Evolutionary conservation across 805 yeast genomes (phyloP).

Genomic region (Suhomyces prunicola): DNA sequence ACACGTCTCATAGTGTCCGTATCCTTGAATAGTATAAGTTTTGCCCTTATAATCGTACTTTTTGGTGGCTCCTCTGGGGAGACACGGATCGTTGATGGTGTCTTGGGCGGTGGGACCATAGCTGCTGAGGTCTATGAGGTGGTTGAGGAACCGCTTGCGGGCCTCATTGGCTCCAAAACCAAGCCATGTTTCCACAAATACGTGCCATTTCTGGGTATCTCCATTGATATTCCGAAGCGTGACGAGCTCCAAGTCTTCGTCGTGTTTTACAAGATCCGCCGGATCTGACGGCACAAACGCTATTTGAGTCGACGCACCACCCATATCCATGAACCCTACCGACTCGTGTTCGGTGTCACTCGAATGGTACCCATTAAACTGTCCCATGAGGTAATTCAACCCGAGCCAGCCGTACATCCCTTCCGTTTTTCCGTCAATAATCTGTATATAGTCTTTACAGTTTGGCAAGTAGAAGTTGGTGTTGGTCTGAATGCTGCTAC

Average conservation of each 20-base stretch:
- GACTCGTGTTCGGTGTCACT: conserved; percentile 46
- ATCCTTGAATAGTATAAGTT: conserved; percentile 57
- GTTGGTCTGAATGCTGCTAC: conserved; percentile 51
- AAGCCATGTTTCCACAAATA: conserved; percentile 94
- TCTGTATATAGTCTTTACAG: conserved; percentile 72
- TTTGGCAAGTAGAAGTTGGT: conserved; percentile 54
- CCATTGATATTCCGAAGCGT: conserved; percentile 70
- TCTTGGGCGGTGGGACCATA: conserved; percentile 10
- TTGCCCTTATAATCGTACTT: conserved; percentile 47
- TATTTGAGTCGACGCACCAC: conserved; percentile 96
- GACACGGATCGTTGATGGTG: conserved; percentile 68
- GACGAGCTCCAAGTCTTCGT: conserved; percentile 69
- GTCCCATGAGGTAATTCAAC: conserved; percentile 75
- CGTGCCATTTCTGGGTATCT: conserved; percentile 67
- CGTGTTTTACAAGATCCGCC: conserved; percentile 60
- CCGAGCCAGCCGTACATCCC: conserved; percentile 97
- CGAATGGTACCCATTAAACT: conserved; percentile 48
- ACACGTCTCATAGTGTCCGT: conserved; percentile 78
- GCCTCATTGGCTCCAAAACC: conserved; percentile 98
- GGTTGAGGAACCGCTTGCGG: conserved; percentile 63
- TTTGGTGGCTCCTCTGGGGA: conserved; percentile 59
- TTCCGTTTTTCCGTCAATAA: conserved; percentile 92
- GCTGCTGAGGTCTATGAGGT: conserved; percentile 39
- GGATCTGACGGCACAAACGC: conserved; percentile 79
- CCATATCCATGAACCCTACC: conserved; percentile 97